Conservation (phyloP, 176 grass and related monocot genomes). For the Musa schizocarpa region DNA sequence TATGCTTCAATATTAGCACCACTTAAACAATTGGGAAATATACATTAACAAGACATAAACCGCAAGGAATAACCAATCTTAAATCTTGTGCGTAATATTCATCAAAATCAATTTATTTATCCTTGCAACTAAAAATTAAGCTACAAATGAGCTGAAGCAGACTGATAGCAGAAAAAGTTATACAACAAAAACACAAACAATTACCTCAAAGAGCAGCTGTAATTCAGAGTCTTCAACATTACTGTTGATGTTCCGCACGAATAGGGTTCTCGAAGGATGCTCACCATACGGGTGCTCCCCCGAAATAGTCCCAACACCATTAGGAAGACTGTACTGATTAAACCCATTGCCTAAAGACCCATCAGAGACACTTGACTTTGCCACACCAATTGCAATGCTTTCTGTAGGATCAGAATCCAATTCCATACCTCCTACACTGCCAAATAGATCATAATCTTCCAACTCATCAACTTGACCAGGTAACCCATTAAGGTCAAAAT, state of each 20-base stretch:
- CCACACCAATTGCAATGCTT: constrained; percentile 22
- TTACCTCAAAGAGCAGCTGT: constrained; percentile 40
- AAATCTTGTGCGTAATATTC: too few relatives aligned
- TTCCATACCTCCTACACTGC: constrained; percentile 40
- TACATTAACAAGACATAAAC: too few relatives aligned
- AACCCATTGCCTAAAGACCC: constrained; percentile 13
- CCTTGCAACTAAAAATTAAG: background rate
- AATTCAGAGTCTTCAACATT: constrained; percentile 48
- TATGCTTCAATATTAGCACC: too few relatives aligned
- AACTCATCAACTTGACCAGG: constrained; percentile 30
- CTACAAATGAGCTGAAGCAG: background rate
- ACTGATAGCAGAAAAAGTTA: background rate
- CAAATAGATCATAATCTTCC: constrained; percentile 47
- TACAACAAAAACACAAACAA: background rate
- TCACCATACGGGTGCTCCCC: constrained; percentile 55
- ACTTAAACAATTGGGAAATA: too few relatives aligned
- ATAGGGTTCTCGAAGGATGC: constrained; percentile 50
- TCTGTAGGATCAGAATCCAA: constrained; percentile 40
- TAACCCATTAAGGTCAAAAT: constrained; percentile 35
- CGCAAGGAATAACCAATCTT: too few relatives aligned
- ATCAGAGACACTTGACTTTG: constrained; percentile 23
- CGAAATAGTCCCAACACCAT: constrained; percentile 29
- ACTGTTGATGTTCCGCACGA: constrained; percentile 53
- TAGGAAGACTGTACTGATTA: constrained; percentile 25
- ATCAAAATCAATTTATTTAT: background rate